Base-by-base conservation (phyloP, 1,284 basidiomycete genomes). In the Coniophora puteana region DNA sequence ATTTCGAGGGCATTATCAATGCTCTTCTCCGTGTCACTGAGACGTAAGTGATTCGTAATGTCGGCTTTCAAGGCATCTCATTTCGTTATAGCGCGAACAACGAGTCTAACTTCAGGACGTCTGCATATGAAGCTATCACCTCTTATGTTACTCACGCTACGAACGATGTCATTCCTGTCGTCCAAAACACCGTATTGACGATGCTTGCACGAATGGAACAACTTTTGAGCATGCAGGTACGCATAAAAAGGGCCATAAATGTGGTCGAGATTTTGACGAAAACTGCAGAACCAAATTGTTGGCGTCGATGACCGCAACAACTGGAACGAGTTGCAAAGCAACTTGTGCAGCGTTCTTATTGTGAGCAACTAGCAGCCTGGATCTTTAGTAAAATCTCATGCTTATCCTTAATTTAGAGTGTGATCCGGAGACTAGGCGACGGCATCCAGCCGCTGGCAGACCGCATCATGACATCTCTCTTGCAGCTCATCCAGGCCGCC, bases 311-410 rank as follows among this genome's bases (percentile, higher is more conserved):
- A 99, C 62, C 83, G 92, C 51, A 95, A 95, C 67, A 99, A 98
- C 72, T 98, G 95, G 93, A 95, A 94, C 59, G 95, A 99, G 63
- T 74, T 99, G 30, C 94, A 98, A 65, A 89, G 91, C 67, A 96
- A 95, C 67, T 79, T 98, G 56, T 97, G 93, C 66, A 86, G 87
- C 47, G 89, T 96, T 35, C 72, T 93, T 43, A 88, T 90, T 40
- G 89, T 90, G 55, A 58, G 85, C 71, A 13, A 25, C n/a, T 18
- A 21, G 21, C 16, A 41, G 32, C 30, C 26, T 33, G 16, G 24
- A 12, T 34, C 5, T 18, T 16, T 16, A 14, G 30, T 20, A 6
- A 21, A 3, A 30, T 16, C 14, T 44, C 12, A 38, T 26, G 30
- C 44, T 41, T 39, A 50, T 44, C 26, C 36, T 36, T 36, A 42